Evolutionary conservation across 331 rosid genomes (phyloP).

Genomic region (Pyrus hybrid): DNA sequence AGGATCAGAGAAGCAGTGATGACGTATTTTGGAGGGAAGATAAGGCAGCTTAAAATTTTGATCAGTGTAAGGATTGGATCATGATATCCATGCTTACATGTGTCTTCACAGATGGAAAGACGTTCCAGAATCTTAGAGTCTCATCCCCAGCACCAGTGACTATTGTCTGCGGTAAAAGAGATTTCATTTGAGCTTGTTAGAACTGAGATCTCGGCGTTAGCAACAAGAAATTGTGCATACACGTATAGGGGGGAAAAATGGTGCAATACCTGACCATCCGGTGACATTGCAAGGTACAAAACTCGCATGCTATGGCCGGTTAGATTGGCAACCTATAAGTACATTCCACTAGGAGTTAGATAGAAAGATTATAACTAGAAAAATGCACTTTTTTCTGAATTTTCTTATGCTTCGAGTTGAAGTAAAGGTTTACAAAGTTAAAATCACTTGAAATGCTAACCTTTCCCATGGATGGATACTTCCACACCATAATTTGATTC

Average conservation of each 20-base stretch:
- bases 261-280: slow-evolving; percentile 77
- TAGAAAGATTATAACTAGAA: not conserved
- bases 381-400: not conserved
- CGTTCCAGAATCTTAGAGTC: slow-evolving; percentile 85
- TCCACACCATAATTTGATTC: slow-evolving; percentile 98
- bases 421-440: not conserved
- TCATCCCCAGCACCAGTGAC: slow-evolving; percentile 99
- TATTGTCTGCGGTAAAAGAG: slow-evolving; percentile 56
- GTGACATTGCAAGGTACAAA: slow-evolving; percentile 92
- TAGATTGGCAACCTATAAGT: slow-evolving; percentile 76
- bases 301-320: slow-evolving; percentile 98
- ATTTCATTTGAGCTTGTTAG: not conserved
- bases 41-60: not conserved
- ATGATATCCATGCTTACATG: slow-evolving; percentile 38
- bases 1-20: not conserved
- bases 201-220: not conserved
- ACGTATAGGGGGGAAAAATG: not conserved
- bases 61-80: not conserved
- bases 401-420: not conserved
- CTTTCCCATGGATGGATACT: slow-evolving; percentile 83
- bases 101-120: slow-evolving; percentile 84
- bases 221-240: not conserved
- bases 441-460: slow-evolving; percentile 14
- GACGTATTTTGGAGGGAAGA: not conserved
- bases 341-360: not conserved